Evolutionary conservation across 441 rosid genomes (phyloP), one percentile per base, ranked within the genome.

Genomic region (Syzygium syzygioides): DNA sequence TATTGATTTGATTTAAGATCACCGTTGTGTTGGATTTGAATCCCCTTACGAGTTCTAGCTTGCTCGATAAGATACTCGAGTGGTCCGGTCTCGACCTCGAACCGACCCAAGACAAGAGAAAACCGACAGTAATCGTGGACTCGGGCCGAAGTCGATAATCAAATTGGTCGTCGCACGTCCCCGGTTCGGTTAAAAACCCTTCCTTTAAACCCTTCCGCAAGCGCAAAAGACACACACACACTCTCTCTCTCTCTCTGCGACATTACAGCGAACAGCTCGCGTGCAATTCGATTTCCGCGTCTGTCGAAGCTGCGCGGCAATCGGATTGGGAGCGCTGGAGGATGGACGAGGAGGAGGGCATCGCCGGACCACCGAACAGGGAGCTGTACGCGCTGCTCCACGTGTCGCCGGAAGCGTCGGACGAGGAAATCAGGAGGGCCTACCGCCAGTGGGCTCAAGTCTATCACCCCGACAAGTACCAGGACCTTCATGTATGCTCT

Each of bases 401-500:
- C 91, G 92, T 98, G 15, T 95, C 99, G 8, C 99, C 99, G 41
- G 97, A 95, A 10, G 99, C 99, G 45, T 93, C 99, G 91, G 94
- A 95, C 83, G 99, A 98, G 92, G 99, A 98, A 93, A 96, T 98
- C 91, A 91, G 95, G 83, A 96, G 93, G 88, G 95, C 99, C 88
- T 96, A 98, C 91, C 99, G 98, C 45, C 98, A 96, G 85, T 97
- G 97, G 98, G 99, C 99, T 64, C 99, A 97, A 94, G 95, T 98
- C 54, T 98, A 98, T 89, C 99, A 98, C 85, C 99, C 99, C 14
- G 99, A 98, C 87, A 98, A 98, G 90, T 95, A 93, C 91, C 99
- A 96, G 87, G 95, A 95, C 91, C 90, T 93, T 87, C 96, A 92
- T 85, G 99, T 98, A 91, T 52, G 91, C 59, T 26, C 55, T 53